A percentile compares a stretch with the other conserved stretches of the same genome.
phyloP scores from a whole-genome alignment of 2,329 filamentous ascomycete species.

The Exserohilum rostratum region DNA sequence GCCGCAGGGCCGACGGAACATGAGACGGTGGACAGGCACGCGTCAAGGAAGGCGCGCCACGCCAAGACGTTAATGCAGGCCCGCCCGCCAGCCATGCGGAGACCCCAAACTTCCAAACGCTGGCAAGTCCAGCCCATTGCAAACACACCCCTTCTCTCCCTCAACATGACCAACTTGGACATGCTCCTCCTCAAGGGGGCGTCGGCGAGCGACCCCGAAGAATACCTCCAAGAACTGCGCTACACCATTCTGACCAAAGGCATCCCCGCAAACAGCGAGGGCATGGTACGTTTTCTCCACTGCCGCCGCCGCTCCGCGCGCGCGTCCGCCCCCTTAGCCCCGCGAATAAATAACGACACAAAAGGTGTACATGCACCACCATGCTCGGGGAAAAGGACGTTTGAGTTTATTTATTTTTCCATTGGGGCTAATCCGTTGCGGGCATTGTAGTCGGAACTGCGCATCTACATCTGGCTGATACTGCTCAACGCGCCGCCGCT shows the following conservation, averaged over 20 bases:
- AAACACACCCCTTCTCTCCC: constrained; percentile 8
- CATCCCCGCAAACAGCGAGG: constrained; percentile 77
- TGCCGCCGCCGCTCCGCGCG: background rate
- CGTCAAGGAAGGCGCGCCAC: background rate
- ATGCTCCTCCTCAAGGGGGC: constrained; percentile 81
- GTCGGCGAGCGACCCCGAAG: constrained; percentile 69
- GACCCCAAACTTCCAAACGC: constrained; percentile 6
- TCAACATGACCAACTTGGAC: constrained; percentile 63
- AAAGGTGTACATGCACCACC: background rate
- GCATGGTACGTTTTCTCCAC: constrained; percentile 66
- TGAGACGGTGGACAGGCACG: background rate
- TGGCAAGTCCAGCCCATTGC: constrained; percentile 8
- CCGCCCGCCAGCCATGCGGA: background rate
- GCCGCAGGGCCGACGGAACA: background rate
- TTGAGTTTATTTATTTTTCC: background rate
- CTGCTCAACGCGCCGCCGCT: constrained; percentile 86
- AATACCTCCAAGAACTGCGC: constrained; percentile 72
- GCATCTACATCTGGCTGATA: constrained; percentile 96
- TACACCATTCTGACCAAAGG: constrained; percentile 77
- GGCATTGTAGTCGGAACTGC: constrained; percentile 74
- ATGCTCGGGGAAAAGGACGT: background rate
- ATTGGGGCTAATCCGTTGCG: background rate
- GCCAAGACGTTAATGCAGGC: constrained; percentile 11
- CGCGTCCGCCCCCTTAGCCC: background rate
- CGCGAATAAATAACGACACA: background rate